Percentiles rank a stretch among this genome's conserved stretches.
Evolutionary conservation across 2,329 filamentous ascomycete genomes (phyloP).

Genomic region (Fusarium marasasianum): DNA sequence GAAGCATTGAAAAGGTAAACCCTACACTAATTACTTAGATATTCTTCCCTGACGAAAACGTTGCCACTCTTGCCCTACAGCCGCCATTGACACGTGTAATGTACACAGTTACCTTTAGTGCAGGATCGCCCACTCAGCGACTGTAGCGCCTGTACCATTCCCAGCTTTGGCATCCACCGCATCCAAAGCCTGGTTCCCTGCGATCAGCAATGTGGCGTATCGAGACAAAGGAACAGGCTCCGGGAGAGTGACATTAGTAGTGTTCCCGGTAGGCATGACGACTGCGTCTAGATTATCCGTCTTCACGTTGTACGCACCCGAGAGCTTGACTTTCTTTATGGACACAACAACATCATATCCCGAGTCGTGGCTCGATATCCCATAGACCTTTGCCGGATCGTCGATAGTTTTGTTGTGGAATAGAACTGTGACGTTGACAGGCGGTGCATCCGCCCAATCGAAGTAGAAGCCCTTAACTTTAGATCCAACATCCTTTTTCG

Average conservation of each 20-base stretch:
- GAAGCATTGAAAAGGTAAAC: accelerated
- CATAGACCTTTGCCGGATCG: not conserved
- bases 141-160: not conserved
- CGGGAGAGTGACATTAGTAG: not conserved
- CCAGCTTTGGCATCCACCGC: not conserved
- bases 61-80: accelerated
- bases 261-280: not conserved
- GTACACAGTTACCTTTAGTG: not conserved
- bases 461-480: not conserved
- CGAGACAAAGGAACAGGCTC: not conserved
- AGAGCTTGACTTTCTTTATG: not conserved
- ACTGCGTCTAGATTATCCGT: not conserved
- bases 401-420: not conserved
- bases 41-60: accelerated
- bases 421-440: not conserved
- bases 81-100: not conserved
- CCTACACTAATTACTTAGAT: not conserved
- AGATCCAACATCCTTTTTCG: not conserved
- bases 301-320: not conserved
- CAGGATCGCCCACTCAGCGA: not conserved
- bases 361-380: accelerated
- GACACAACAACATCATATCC: not conserved
- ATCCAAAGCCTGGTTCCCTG: not conserved
- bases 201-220: not conserved
- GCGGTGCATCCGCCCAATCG: not conserved